phyloP scores from a whole-genome alignment of 202 grass and related monocot species.

The Zizania palustris region DNA sequence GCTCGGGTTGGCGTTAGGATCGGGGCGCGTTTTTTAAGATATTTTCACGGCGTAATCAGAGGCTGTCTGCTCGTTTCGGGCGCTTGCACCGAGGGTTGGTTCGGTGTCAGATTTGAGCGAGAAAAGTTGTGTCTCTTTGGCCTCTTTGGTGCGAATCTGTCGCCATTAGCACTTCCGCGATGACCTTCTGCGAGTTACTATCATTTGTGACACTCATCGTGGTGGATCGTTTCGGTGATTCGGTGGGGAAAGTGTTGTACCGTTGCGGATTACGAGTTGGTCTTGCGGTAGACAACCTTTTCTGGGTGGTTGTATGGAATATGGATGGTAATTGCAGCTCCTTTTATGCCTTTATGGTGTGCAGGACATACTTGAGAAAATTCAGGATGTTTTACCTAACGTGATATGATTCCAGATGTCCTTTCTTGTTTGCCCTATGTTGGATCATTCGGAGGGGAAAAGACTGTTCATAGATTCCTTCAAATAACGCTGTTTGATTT shows the following conservation, averaged over 20 bases:
- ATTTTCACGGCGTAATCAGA: too few species aligned
- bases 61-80: neutral
- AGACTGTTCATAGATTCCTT: neutral
- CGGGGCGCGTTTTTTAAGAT: too few species aligned
- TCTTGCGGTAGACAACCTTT: neutral
- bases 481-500: neutral
- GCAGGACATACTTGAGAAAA: neutral
- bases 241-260: neutral
- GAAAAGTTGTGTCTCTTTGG: neutral
- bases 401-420: conserved; percentile 11
- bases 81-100: neutral
- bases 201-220: neutral
- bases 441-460: conserved; percentile 9
- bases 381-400: conserved; percentile 31
- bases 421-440: conserved; percentile 1
- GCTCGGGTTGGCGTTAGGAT: neutral
- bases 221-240: neutral
- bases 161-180: conserved; percentile 1
- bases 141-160: neutral
- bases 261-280: neutral
- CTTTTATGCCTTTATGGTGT: too few species aligned
- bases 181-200: neutral
- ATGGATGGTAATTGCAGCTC: conserved; percentile 4
- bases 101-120: conserved; percentile 10
- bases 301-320: neutral